Base-by-base conservation (phyloP, 2,329 filamentous ascomycete species). In the Coniochaeta hoffmannii region DNA sequence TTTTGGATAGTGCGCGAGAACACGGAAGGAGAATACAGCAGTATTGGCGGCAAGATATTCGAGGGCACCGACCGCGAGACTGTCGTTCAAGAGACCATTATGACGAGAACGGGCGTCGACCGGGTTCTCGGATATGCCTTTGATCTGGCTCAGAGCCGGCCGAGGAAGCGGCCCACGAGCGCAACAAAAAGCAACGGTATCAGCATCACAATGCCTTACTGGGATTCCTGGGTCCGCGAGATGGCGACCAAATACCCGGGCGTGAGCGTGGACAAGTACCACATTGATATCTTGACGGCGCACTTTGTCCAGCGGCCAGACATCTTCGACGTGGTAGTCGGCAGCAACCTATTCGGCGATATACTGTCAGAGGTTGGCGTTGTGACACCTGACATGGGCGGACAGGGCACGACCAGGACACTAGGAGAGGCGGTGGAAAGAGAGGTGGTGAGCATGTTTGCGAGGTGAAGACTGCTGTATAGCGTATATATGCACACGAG, bases 161-260 rank as follows among this genome's bases (percentile, higher is more conserved):
- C 78, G 1, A 72, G 76, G 53, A 82, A 80, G 68, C 70, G 76
- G 30, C 66, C 86, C 32, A 85, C 82, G 0, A 78, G 83, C n/a
- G 82, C 85, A n/a, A 85, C 82, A 1, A 86, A 86, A 68, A 81
- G 77, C 54, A 86, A 86, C 63, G 82, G 81, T 0, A 81, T 84
- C 65, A 73, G 80, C 4, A 83, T 84, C 58, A 82, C 82, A 0
- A 84, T 86, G 82, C 82, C 85, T 1, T 77, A 84, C 63, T 86
- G 83, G 83, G 83, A 86, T 62, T 78, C 82, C 57, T 74, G 85
- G 9, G 80, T 81, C 1, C 67, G 67, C 3, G 73, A 76, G 38
- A 77, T 85, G 57, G 73, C 76, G 0, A 69, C 67, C 38, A 75
- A 77, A 1, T 86, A 80, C 59, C 77, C 78, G 0, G 79, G 84